Percentiles rank a stretch among this genome's conserved stretches.
Evolutionary conservation across 108 stramenopile species (phyloP).

Genomic region (Aurantiochytrium sp.): DNA sequence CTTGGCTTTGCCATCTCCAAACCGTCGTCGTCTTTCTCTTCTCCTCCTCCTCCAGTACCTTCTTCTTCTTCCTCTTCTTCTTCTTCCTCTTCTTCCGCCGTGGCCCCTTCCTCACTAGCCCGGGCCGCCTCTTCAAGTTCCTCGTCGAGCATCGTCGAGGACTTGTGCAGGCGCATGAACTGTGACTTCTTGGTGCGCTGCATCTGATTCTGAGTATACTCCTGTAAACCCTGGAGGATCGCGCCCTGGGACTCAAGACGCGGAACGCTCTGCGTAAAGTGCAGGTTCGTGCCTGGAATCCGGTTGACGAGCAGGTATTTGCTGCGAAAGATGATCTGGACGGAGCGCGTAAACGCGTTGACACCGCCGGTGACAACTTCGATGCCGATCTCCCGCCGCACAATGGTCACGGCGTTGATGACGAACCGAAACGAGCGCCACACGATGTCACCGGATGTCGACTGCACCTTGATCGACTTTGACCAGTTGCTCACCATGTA

Average conservation of each 20-base stretch:
- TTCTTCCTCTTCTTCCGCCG: too few relatives aligned
- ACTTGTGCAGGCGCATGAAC: neutral
- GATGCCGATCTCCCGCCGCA: constrained; percentile 2
- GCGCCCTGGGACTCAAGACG: neutral
- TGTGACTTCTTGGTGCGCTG: neutral
- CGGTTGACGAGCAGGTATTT: neutral
- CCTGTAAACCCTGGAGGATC: neutral
- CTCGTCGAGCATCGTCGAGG: too few relatives aligned
- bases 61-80: too few relatives aligned
- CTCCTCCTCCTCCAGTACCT: too few relatives aligned
- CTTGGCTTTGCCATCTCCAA: too few relatives aligned
- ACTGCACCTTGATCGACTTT: neutral
- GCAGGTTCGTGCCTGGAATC: neutral
- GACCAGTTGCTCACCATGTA: neutral
- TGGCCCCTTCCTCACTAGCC: too few relatives aligned
- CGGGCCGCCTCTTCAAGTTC: too few relatives aligned
- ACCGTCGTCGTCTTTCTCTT: too few relatives aligned
- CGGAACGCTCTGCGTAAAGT: neutral
- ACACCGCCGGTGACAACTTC: constrained; percentile 14
- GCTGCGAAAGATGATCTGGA: neutral
- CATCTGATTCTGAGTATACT: neutral
- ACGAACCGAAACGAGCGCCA: neutral
- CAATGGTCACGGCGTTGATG: neutral
- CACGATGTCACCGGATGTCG: neutral
- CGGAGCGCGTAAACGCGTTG: neutral